These are phyloP conservation scores for Blastocystis sp. DNA, from an alignment of 352 stramenopile species.

Conservation along the genomic window DNA sequence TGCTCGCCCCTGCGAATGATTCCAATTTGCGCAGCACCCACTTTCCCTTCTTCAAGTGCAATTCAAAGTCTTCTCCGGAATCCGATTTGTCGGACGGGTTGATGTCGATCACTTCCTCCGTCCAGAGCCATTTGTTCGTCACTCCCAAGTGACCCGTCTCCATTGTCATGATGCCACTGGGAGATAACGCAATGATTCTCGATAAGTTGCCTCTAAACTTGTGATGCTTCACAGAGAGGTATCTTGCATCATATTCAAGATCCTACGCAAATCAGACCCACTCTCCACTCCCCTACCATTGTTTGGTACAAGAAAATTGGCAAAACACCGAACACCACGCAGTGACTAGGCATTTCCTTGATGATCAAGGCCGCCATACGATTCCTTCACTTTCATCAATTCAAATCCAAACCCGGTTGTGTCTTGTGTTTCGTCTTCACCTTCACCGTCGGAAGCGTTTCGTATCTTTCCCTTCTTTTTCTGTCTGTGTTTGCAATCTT, in stretches of 20 bases:
- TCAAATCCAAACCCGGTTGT: not conserved
- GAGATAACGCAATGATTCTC: slow-evolving; percentile 69
- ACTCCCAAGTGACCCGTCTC: slow-evolving; percentile 68
- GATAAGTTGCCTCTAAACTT: slow-evolving; percentile 67
- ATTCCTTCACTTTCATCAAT: not conserved
- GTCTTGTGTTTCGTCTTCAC: not conserved
- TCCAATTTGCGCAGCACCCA: not conserved
- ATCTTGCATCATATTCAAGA: slow-evolving; percentile 70
- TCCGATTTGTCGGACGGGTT: slow-evolving; percentile 42
- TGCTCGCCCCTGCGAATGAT: slow-evolving; percentile 40
- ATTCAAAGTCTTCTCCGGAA: slow-evolving; percentile 65
- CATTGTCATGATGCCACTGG: slow-evolving; percentile 69
- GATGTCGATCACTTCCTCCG: slow-evolving; percentile 70
- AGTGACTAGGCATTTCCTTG: slow-evolving; percentile 52
- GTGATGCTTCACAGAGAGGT: slow-evolving; percentile 70
- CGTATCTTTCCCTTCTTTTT: not conserved
- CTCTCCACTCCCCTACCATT: slow-evolving; percentile 8
- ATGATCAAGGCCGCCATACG: slow-evolving; percentile 5
- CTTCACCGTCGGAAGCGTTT: not conserved
- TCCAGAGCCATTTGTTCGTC: slow-evolving; percentile 70
- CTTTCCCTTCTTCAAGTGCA: slow-evolving; percentile 70
- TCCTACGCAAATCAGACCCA: slow-evolving; percentile 21
- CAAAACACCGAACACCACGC: slow-evolving; percentile 1
- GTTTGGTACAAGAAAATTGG: slow-evolving; percentile 34
- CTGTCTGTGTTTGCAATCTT: not conserved